Conservation (phyloP, 768 basidiomycete species). For the Serpula lacrymans region DNA sequence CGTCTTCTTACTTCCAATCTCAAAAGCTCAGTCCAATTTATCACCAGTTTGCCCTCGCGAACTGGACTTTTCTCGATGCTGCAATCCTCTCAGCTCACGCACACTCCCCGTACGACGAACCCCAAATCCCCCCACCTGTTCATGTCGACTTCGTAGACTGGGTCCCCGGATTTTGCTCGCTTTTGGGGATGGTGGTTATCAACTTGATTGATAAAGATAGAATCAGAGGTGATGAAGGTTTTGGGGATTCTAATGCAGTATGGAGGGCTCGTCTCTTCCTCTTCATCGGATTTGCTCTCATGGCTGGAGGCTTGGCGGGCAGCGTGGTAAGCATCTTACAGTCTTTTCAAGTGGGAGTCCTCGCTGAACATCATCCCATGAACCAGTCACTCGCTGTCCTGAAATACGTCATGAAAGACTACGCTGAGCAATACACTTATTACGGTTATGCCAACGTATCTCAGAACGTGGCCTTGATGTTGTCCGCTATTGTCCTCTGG, state of each 20-base stretch:
- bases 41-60: constrained; percentile 86
- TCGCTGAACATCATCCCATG: background rate
- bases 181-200: constrained; percentile 89
- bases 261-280: constrained; percentile 89
- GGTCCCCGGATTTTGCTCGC: constrained; percentile 93
- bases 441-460: constrained; percentile 96
- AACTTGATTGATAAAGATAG: constrained; percentile 95
- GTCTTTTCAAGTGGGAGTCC: background rate
- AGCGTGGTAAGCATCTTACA: constrained; percentile 69
- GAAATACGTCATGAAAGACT: constrained; percentile 80
- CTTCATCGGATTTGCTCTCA: constrained; percentile 93
- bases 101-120: constrained; percentile 66
- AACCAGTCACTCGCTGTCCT: constrained; percentile 79
- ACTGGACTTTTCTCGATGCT: constrained; percentile 95
- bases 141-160: constrained; percentile 95
- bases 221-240: constrained; percentile 73
- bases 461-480: constrained; percentile 83
- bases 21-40: constrained; percentile 5
- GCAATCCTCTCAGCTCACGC: constrained; percentile 88
- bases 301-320: constrained; percentile 98
- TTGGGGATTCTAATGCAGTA: constrained; percentile 79
- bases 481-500: constrained; percentile 88
- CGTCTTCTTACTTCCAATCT: background rate
- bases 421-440: constrained; percentile 74
- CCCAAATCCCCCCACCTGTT: constrained; percentile 64